Percentiles rank a stretch among this genome's conserved stretches.
Evolutionary conservation across 2,329 filamentous ascomycete genomes (phyloP).

Genomic region (Ophiostoma tasmaniense): DNA sequence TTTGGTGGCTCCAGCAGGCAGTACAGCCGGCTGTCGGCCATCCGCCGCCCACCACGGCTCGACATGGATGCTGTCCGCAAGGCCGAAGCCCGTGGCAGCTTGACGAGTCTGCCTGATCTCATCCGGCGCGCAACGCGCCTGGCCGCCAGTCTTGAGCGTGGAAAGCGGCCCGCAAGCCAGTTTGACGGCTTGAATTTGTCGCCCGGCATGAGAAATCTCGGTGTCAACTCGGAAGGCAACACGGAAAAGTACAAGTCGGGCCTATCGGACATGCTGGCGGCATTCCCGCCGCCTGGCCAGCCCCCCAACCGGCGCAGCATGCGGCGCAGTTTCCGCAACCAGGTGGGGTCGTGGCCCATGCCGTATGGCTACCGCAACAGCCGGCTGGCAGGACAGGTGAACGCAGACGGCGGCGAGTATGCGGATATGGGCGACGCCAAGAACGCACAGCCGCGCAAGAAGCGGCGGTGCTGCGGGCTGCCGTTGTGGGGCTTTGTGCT

Average conservation of each 20-base stretch:
- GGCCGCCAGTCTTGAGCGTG: constrained; percentile 79
- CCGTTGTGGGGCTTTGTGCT: constrained; percentile 70
- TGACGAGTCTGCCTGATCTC: constrained; percentile 86
- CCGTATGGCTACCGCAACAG: constrained; percentile 25
- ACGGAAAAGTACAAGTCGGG: constrained; percentile 43
- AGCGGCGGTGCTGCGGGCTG: constrained; percentile 71
- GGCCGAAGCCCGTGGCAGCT: constrained; percentile 75
- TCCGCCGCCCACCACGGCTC: constrained; percentile 61
- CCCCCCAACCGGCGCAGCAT: constrained; percentile 30
- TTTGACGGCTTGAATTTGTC: constrained; percentile 47
- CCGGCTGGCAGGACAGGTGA: constrained; percentile 16
- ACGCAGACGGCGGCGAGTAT: constrained; percentile 15
- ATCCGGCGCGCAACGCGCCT: constrained; percentile 81
- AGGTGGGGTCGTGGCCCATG: constrained; percentile 45
- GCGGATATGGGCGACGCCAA: constrained; percentile 13
- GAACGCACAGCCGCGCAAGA: constrained; percentile 29
- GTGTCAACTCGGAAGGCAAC: constrained; percentile 20
- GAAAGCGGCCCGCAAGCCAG: constrained; percentile 55
- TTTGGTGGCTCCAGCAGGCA: constrained; percentile 22
- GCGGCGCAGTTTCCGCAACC: constrained; percentile 40
- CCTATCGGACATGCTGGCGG: constrained; percentile 56
- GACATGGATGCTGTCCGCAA: constrained; percentile 75
- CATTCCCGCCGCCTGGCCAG: constrained; percentile 55
- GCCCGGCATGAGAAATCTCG: constrained; percentile 30
- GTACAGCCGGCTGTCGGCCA: constrained; percentile 44